Evolutionary conservation across 768 basidiomycete species (phyloP), one percentile per base, ranked within the genome.

Genomic region (Suillus subluteus): DNA sequence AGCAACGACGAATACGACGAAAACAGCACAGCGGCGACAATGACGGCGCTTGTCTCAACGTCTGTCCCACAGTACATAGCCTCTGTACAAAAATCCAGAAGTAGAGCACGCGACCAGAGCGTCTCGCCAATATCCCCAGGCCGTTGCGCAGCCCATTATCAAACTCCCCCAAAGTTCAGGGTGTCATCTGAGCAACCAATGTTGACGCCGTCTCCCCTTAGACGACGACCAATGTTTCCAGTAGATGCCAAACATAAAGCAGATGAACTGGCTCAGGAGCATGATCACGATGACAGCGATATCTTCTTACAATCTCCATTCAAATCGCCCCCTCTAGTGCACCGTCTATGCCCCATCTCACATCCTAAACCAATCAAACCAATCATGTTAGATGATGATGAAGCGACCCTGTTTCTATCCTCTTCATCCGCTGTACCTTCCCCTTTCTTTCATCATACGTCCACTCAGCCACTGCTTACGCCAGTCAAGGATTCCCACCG

Each of bases 191-290:
- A 82, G 50, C 84, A 81, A 40, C 85, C 88, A 55, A 86, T 89
- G 85, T 81, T 87, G 58, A 86, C 88, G 1, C 87, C 90, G 26
- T 91, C 90, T 6, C 88, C 88, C 13, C 82, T 87, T 67, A 81
- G 85, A 62, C 81, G 82, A 68, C 79, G 78, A 13, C 77, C 79
- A 18, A 77, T 82, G 62, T 83, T 82, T 70, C 74, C 80, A 6
- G 73, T 72, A 62, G 40, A 30, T 40, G 40, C 40, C 16, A 30
- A 21, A 37, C 40, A 41, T 18, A 76, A 70, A 0, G 67, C 68
- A 54, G 67, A 68, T 62, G 65, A 71, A 13, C 64, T 63, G 48
- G 82, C 84, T 70, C 69, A 75, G 63, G 85, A 88, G 69, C 41
- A 75, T 62, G 85, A 88, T 69, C 18, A 43, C 6, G 59, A 61